Conservation (phyloP, 805 yeast genomes). For the Candida golubevii region DNA sequence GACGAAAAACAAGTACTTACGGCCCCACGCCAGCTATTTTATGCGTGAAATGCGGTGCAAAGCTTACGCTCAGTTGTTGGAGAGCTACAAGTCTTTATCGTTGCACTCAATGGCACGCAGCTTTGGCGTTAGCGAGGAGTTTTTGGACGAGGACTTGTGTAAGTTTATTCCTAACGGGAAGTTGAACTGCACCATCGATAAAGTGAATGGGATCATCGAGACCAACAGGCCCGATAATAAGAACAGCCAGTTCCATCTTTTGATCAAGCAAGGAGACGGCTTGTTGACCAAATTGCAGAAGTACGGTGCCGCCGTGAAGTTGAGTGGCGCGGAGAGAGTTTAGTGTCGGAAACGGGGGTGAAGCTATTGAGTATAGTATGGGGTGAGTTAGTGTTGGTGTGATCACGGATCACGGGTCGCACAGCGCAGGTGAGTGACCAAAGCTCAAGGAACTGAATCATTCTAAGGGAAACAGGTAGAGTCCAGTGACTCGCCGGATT, state of each 20-base stretch:
- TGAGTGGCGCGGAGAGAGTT: conserved; percentile 82
- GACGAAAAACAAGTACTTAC: conserved; percentile 57
- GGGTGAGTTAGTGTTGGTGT: no score
- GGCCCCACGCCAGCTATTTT: conserved; percentile 77
- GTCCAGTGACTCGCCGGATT: no score
- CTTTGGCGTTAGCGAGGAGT: conserved; percentile 84
- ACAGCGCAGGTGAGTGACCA: no score
- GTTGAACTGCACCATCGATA: conserved; percentile 91
- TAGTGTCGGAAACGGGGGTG: neutral
- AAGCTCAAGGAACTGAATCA: no score
- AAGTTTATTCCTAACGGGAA: conserved; percentile 90
- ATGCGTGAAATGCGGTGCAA: conserved; percentile 91
- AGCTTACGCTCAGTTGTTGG: conserved; percentile 90
- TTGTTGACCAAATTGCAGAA: conserved; percentile 91
- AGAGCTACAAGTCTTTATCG: conserved; percentile 88
- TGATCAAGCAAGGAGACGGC: conserved; percentile 89
- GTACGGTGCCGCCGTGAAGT: conserved; percentile 94
- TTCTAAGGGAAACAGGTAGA: no score
- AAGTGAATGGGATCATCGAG: conserved; percentile 91
- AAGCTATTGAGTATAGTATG: no score
- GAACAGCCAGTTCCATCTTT: conserved; percentile 83
- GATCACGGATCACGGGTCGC: no score
- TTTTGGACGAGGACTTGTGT: conserved; percentile 81
- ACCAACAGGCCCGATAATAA: conserved; percentile 96
- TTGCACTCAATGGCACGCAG: conserved; percentile 90